Evolutionary conservation across 1,139 yeast species (phyloP).

Genomic region (Candida tetrigidarum): DNA sequence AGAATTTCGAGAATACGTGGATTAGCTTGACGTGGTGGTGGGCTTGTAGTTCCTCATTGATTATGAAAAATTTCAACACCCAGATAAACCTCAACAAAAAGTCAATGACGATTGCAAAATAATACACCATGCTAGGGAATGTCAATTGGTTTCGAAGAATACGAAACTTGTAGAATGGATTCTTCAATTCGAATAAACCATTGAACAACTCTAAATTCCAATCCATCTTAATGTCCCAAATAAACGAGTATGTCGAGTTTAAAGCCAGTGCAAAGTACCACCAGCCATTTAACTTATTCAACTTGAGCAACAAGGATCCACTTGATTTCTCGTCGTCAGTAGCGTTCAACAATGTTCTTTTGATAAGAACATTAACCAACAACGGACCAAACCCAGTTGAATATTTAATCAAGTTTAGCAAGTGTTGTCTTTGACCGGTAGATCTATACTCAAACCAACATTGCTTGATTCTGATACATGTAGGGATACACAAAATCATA

Average conservation of each 20-base stretch:
- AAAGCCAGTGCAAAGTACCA: conserved; percentile 61
- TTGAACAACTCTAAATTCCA: conserved; percentile 77
- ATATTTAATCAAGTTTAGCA: conserved; percentile 77
- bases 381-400: conserved; percentile 69
- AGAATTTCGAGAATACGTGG: conserved; percentile 29
- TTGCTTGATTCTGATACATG: conserved; percentile 74
- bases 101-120: conserved; percentile 60
- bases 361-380: conserved; percentile 45
- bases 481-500: conserved; percentile 61
- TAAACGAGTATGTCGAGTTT: conserved; percentile 76
- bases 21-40: conserved; percentile 20
- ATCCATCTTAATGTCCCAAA: conserved; percentile 90
- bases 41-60: conserved; percentile 26
- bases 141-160: conserved; percentile 14
- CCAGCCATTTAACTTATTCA: conserved; percentile 25
- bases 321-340: conserved; percentile 12
- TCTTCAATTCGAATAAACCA: conserved; percentile 16
- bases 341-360: conserved; percentile 21
- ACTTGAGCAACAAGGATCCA: conserved; percentile 17
- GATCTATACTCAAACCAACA: conserved; percentile 70
- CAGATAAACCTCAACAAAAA: conserved; percentile 73
- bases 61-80: conserved; percentile 57
- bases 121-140: conserved; percentile 38
- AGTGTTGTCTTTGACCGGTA: conserved; percentile 56
- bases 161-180: conserved; percentile 7